These are phyloP conservation scores for Thelonectria rubi DNA, from an alignment of 2,329 filamentous ascomycete genomes.

Conservation along the genomic window DNA sequence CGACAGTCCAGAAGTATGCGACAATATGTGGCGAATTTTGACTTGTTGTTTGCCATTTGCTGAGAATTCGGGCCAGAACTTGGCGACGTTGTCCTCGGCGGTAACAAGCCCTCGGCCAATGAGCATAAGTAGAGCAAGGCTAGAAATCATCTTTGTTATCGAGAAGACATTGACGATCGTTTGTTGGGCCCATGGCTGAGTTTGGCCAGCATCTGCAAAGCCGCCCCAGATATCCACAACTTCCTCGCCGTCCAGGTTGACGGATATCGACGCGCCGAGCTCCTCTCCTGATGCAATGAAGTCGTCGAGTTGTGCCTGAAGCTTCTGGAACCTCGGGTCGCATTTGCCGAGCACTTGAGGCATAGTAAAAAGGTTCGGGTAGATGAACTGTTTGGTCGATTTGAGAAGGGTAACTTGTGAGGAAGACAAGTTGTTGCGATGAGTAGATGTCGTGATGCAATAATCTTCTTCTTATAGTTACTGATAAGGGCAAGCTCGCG, in stretches of 20 bases:
- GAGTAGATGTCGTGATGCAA: no score
- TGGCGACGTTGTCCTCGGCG: slow-evolving; percentile 48
- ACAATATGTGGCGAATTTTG: slow-evolving; percentile 51
- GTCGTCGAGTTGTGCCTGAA: slow-evolving; percentile 39
- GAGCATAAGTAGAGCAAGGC: slow-evolving; percentile 50
- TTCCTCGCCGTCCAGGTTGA: slow-evolving; percentile 52
- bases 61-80: slow-evolving; percentile 58
- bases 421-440: no score
- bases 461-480: no score
- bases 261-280: slow-evolving; percentile 53
- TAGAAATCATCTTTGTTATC: slow-evolving; percentile 50
- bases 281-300: slow-evolving; percentile 51
- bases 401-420: no score
- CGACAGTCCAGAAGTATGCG: slow-evolving; percentile 50
- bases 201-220: slow-evolving; percentile 43
- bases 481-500: no score
- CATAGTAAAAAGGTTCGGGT: no score
- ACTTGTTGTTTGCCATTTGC: slow-evolving; percentile 52
- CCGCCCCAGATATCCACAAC: slow-evolving; percentile 60
- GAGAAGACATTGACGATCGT: slow-evolving; percentile 54
- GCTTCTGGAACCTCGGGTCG: slow-evolving; percentile 3
- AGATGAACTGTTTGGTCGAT: no score
- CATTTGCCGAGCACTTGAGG: slow-evolving; percentile 1
- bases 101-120: slow-evolving; percentile 51
- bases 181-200: slow-evolving; percentile 49